These are phyloP conservation scores for Rugonectria rugulosa DNA, from an alignment of 2,329 filamentous ascomycete species.

Conservation along the genomic window DNA sequence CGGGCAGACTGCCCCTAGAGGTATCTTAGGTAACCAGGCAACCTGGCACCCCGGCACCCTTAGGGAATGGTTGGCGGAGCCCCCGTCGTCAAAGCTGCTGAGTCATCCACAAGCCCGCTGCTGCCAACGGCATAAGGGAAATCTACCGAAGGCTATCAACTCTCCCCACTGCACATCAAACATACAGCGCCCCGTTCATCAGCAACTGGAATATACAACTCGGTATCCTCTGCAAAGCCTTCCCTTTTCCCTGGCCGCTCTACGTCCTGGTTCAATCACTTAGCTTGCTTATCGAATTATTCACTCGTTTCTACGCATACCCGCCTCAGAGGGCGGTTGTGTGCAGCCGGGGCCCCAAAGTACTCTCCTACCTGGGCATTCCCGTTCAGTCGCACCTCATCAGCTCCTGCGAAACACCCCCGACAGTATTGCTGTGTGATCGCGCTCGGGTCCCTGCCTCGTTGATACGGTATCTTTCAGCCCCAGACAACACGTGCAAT, in stretches of 20 bases:
- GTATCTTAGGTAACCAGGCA: no score
- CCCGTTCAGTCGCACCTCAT: neutral
- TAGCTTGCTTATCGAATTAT: neutral
- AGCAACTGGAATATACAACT: constrained; percentile 22
- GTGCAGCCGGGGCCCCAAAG: constrained; percentile 16
- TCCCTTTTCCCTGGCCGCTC: constrained; percentile 1
- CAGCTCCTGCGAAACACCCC: constrained; percentile 14
- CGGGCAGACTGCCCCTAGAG: no score
- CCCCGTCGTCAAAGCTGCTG: no score
- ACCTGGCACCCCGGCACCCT: no score
- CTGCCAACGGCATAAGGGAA: constrained; percentile 39
- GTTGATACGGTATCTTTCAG: neutral
- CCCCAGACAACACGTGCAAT: neutral
- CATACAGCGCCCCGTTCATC: constrained; percentile 33
- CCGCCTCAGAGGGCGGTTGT: neutral
- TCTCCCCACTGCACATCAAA: constrained; percentile 49
- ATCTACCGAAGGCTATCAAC: constrained; percentile 44
- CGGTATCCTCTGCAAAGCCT: constrained; percentile 18
- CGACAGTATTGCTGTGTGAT: neutral
- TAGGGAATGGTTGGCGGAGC: no score
- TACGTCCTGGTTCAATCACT: constrained; percentile 21
- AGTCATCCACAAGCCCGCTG: constrained; percentile 27
- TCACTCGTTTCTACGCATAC: constrained; percentile 16
- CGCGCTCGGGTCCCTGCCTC: neutral
- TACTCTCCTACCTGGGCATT: constrained; percentile 11